phyloP scores from a whole-genome alignment of 768 basidiomycete species.

The Tulasnella sp. region DNA sequence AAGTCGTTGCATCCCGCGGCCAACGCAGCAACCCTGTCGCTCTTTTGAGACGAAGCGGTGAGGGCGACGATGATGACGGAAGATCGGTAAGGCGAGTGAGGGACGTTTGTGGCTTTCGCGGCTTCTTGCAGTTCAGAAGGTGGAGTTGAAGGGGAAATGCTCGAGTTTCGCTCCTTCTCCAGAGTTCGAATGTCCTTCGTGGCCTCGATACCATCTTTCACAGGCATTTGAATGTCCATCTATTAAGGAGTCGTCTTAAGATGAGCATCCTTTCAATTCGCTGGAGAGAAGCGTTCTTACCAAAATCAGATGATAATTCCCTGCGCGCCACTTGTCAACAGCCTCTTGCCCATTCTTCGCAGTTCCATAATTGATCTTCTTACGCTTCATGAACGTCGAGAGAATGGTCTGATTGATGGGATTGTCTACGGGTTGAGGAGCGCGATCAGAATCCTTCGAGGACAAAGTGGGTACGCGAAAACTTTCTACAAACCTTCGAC shows the following conservation, averaged over 20 bases:
- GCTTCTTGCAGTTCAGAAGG: conserved; percentile 37
- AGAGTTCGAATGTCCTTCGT: conserved; percentile 89
- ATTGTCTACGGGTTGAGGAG: conserved; percentile 65
- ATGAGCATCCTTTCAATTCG: background rate
- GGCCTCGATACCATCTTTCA: conserved; percentile 97
- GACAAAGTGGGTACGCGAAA: background rate
- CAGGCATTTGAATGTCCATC: conserved; percentile 99
- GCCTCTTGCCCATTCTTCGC: conserved; percentile 95
- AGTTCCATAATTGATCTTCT: conserved; percentile 88
- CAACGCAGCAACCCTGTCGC: conserved; percentile 92
- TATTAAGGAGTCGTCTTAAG: conserved; percentile 23
- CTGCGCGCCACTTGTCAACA: conserved; percentile 87
- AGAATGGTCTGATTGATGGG: conserved; percentile 97
- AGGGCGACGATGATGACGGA: conserved; percentile 99
- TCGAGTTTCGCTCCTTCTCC: conserved; percentile 56
- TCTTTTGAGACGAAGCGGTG: conserved; percentile 90
- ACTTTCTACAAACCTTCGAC: too few relatives aligned
- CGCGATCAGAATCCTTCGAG: background rate
- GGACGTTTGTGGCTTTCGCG: conserved; percentile 40
- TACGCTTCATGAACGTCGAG: conserved; percentile 93
- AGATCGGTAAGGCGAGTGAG: conserved; percentile 44
- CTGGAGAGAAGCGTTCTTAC: conserved; percentile 40
- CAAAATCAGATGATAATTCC: conserved; percentile 89
- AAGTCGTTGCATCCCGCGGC: conserved; percentile 99
- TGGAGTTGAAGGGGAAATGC: conserved; percentile 60